A percentile compares a stretch with the other conserved stretches of the same genome.
Conservation (phyloP, 768 basidiomycete genomes). For the Ramaria sp. region DNA sequence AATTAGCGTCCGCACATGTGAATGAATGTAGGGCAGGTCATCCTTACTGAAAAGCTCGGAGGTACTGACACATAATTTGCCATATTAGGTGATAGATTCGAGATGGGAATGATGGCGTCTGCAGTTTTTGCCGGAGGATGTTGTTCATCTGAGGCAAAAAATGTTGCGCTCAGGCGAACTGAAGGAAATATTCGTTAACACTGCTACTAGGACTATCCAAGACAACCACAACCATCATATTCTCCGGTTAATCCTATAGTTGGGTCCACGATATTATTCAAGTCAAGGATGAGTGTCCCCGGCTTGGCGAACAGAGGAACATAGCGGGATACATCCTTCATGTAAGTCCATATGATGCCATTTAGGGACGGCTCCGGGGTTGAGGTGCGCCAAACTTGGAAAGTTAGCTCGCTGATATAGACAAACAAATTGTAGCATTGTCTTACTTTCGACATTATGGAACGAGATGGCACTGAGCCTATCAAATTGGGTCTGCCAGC, state of each 20-base stretch:
- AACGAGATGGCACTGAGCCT: slow-evolving; percentile 65
- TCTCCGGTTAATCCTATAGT: slow-evolving; percentile 41
- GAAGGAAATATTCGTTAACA: slow-evolving; percentile 1
- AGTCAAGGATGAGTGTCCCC: slow-evolving; percentile 61
- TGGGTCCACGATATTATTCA: slow-evolving; percentile 55
- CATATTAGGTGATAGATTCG: slow-evolving; percentile 49
- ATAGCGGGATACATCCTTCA: slow-evolving; percentile 69
- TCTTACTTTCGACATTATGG: slow-evolving; percentile 66
- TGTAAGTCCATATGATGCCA: slow-evolving; percentile 70
- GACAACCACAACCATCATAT: slow-evolving; percentile 45
- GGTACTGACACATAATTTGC: slow-evolving; percentile 72
- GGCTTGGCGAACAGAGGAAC: slow-evolving; percentile 57
- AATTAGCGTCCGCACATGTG: not conserved
- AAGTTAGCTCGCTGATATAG: not conserved
- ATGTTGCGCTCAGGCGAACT: slow-evolving; percentile 66
- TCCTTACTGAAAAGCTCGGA: slow-evolving; percentile 52
- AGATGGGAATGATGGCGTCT: slow-evolving; percentile 58
- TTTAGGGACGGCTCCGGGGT: slow-evolving; percentile 63
- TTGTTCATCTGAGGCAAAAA: slow-evolving; percentile 47
- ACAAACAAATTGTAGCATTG: not conserved
- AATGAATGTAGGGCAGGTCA: not conserved
- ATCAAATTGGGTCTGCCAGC: slow-evolving; percentile 48
- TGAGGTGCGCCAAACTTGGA: slow-evolving; percentile 66
- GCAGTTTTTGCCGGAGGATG: slow-evolving; percentile 51
- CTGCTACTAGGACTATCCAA: not conserved